Base-by-base conservation (phyloP, 306 rosid genomes). In the Vachellia pachyceras region DNA sequence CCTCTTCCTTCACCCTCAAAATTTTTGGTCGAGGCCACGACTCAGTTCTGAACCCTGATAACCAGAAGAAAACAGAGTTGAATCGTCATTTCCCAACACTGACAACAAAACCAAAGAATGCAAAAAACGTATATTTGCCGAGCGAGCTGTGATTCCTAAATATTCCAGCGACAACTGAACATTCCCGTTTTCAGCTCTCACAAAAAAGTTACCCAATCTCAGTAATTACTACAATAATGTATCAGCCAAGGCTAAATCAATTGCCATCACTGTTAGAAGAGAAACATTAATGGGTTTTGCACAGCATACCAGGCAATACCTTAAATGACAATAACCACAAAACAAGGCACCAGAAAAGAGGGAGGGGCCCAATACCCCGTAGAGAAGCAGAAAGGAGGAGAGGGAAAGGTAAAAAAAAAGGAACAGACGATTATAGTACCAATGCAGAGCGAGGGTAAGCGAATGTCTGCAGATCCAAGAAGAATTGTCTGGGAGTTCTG, bases 401-500 rank as follows among this genome's bases (percentile, higher is more conserved):
- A 55, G 61, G 7, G 9, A 12, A 54, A 52, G n/a, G n/a, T 7
- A 54, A 54, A 9, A 4, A 58, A 0, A 20, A 47, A 61, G 76
- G 10, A 65, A 39, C 79, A 77, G 54, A 85, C 35, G 79, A 83
- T 37, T 85, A 84, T 60, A 85, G 83, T 65, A 67, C 54, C 79
- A 75, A 83, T 75, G 89, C 44, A 78, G 49, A 78, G n/a, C n/a
- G 47, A 69, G 20, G 54, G 76, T 7, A 80, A 25, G 61, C 58
- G 80, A 80, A 88, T 85, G 82, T 65, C 49, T 58, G 81, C 86
- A 75, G 87, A 84, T 85, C 87, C 79, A 80, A 88, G 79, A 75
- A n/a, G 84, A 73, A 82, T 78, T 72, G 84, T 70, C 63, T 29
- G 20, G 5, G 80, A 64, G 47, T 80, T 50, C 47, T 67, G 14